Percentiles rank a stretch among this genome's conserved stretches.
Conservation (phyloP, 2,329 filamentous ascomycete species). For the Penicillium frequentans region DNA sequence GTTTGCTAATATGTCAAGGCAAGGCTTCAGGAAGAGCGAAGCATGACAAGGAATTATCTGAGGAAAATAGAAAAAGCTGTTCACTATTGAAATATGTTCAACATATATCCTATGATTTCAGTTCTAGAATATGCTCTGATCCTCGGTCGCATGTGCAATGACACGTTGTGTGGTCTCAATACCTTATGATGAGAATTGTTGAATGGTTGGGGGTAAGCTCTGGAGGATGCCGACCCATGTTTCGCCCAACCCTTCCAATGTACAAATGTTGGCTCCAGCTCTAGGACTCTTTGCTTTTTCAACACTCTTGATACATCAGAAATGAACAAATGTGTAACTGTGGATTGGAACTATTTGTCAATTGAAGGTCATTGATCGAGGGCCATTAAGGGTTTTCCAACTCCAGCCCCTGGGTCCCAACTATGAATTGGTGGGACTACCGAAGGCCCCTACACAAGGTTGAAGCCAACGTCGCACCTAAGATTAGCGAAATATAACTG, state of each 20-base stretch:
- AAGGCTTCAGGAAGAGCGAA: neutral
- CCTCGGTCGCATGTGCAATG: slow-evolving; percentile 8
- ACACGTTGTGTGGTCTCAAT: neutral
- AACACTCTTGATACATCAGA: too few species aligned
- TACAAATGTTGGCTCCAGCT: neutral
- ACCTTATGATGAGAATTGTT: neutral
- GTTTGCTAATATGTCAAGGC: neutral
- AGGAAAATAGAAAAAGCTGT: neutral
- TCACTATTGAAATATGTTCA: neutral
- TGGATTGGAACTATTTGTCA: too few species aligned
- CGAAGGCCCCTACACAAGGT: too few species aligned
- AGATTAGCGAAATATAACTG: too few species aligned
- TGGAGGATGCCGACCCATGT: neutral
- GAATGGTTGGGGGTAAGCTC: slow-evolving; percentile 1
- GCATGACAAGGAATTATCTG: neutral
- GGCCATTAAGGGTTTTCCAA: too few species aligned
- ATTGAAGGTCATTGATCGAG: too few species aligned
- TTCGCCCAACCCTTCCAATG: neutral
- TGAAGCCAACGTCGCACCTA: too few species aligned
- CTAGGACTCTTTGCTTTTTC: neutral
- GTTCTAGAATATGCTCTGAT: neutral
- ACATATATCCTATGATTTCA: neutral
- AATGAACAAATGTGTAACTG: neutral
- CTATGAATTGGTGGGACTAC: too few species aligned
- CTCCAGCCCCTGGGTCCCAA: too few species aligned